Percentiles rank a stretch among this genome's conserved stretches.
Evolutionary conservation across 2,329 filamentous ascomycete genomes (phyloP).

Genomic region (Volutella citrinella): DNA sequence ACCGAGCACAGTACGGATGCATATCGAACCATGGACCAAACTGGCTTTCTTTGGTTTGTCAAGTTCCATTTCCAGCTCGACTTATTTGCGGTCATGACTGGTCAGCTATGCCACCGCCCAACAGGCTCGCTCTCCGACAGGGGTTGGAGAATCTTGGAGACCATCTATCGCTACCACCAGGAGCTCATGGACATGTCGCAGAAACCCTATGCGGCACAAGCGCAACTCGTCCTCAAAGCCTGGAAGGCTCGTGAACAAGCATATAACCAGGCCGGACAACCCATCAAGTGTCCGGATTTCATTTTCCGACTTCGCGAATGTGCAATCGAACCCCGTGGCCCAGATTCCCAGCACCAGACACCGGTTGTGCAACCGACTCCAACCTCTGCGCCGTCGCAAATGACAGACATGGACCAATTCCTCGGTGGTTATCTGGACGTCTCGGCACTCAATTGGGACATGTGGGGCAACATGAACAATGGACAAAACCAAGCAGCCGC

Average conservation of each 20-base stretch:
- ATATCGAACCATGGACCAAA: conserved; percentile 40
- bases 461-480: conserved; percentile 35
- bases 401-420: conserved; percentile 40
- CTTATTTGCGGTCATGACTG: conserved; percentile 52
- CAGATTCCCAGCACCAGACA: conserved; percentile 22
- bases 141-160: conserved; percentile 48
- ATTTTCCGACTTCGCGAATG: conserved; percentile 42
- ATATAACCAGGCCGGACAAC: conserved; percentile 34
- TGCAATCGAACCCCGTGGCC: conserved; percentile 35
- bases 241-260: conserved; percentile 50
- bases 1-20: conserved; percentile 46
- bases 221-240: conserved; percentile 46
- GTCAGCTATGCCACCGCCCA: conserved; percentile 49
- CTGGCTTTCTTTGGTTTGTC: conserved; percentile 55
- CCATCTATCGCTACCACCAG: conserved; percentile 45
- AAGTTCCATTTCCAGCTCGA: conserved; percentile 54
- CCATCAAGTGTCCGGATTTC: conserved; percentile 42
- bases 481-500: conserved; percentile 26
- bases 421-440: conserved; percentile 43
- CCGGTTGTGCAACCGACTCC: conserved; percentile 26
- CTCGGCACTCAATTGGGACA: conserved; percentile 43
- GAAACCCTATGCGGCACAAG: conserved; percentile 43
- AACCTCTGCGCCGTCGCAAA: conserved; percentile 22
- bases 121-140: conserved; percentile 50
- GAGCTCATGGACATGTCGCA: conserved; percentile 49